Conservation (phyloP, 768 basidiomycete genomes). For the Atractiella rhizophila region DNA sequence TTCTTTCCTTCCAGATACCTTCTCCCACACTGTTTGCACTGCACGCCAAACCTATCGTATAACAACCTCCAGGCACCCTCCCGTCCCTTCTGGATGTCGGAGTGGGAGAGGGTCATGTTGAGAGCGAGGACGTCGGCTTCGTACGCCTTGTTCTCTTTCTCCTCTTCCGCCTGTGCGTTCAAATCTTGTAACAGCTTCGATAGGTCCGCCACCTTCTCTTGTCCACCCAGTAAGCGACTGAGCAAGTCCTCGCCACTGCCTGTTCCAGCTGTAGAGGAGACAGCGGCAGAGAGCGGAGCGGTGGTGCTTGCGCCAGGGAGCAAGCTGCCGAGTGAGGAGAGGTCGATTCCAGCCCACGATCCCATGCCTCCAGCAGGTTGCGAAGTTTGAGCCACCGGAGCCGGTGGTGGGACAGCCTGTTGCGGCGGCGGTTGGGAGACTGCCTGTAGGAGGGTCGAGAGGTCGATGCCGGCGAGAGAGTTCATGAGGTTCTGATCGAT, state of each 20-base stretch:
- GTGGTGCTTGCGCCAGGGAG: too few species aligned
- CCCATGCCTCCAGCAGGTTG: neutral
- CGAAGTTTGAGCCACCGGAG: neutral
- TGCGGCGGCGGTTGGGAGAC: too few species aligned
- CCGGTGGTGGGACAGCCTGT: neutral
- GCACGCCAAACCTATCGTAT: slow-evolving; percentile 45
- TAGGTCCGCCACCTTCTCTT: neutral
- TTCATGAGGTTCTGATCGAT: too few species aligned
- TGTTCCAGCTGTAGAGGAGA: too few species aligned
- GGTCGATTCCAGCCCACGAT: too few species aligned
- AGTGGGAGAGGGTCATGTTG: slow-evolving; percentile 35
- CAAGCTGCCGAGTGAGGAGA: too few species aligned
- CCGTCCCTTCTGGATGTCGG: slow-evolving; percentile 42
- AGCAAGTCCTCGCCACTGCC: too few species aligned
- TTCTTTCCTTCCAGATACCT: slow-evolving; percentile 48
- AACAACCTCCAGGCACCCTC: slow-evolving; percentile 40
- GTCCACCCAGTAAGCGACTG: neutral
- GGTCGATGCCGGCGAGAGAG: too few species aligned
- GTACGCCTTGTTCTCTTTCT: neutral
- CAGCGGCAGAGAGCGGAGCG: too few species aligned
- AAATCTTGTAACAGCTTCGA: neutral
- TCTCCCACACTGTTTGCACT: slow-evolving; percentile 83
- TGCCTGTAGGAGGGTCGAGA: slow-evolving; percentile 1
- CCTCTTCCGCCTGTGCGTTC: neutral
- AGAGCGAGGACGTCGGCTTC: slow-evolving; percentile 17